phyloP scores from a whole-genome alignment of 2,329 filamentous ascomycete species.

The Plenodomus tracheiphilus region DNA sequence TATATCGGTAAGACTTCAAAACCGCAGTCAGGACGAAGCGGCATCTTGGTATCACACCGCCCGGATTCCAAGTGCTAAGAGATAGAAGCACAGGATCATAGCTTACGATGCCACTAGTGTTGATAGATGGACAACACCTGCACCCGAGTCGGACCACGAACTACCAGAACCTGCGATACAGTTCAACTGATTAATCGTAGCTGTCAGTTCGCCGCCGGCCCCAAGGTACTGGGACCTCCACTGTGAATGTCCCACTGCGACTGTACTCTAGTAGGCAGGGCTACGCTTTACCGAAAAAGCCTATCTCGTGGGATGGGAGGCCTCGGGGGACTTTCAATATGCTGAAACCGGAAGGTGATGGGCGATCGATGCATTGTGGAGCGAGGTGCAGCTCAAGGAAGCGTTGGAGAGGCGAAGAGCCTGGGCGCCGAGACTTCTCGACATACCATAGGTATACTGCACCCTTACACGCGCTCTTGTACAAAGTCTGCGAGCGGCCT shows the following conservation, averaged over 20 bases:
- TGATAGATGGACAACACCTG: background rate
- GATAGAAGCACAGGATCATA: background rate
- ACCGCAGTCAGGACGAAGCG: background rate
- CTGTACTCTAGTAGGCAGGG: conserved; percentile 4
- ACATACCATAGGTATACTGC: conserved; percentile 10
- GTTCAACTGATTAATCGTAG: conserved; percentile 8
- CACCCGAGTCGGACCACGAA: background rate
- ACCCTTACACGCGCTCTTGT: conserved; percentile 10
- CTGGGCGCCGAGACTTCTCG: conserved; percentile 28
- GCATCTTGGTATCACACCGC: background rate
- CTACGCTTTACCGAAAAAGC: conserved; percentile 3
- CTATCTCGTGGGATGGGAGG: conserved; percentile 13
- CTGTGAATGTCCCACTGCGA: background rate
- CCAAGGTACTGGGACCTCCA: background rate
- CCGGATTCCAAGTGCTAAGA: background rate
- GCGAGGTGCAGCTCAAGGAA: conserved; percentile 2
- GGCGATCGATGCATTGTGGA: background rate
- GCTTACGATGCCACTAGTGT: background rate
- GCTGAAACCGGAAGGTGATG: conserved; percentile 11
- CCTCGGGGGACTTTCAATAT: conserved; percentile 2
- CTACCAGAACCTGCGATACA: background rate
- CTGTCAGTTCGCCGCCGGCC: conserved; percentile 7
- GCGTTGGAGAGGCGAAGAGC: conserved; percentile 6
- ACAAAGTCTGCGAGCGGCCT: conserved; percentile 7
- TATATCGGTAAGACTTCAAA: background rate